Evolutionary conservation across 495 filamentous ascomycete genomes (phyloP).

Genomic region (Chaetomium tenue): DNA sequence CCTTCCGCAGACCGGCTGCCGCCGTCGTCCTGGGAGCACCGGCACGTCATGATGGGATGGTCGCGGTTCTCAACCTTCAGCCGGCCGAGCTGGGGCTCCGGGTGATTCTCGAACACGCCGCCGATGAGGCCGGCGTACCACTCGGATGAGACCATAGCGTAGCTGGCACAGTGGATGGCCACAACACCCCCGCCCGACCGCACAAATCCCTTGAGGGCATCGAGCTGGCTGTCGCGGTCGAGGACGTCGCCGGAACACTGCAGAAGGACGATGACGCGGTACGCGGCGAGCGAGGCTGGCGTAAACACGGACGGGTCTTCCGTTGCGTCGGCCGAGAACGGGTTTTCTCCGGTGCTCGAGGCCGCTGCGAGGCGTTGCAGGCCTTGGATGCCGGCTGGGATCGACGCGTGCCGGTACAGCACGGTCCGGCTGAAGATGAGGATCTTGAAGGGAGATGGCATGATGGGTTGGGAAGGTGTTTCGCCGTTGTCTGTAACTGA

Average conservation of each 20-base stretch:
- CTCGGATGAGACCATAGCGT: slow-evolving; percentile 28
- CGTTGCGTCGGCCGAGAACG: slow-evolving; percentile 31
- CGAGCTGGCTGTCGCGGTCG: slow-evolving; percentile 30
- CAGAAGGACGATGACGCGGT: slow-evolving; percentile 38
- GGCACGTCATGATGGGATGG: slow-evolving; percentile 31
- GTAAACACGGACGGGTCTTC: slow-evolving; percentile 39
- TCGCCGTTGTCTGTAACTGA: neutral
- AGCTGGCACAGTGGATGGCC: slow-evolving; percentile 42
- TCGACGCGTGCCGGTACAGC: slow-evolving; percentile 40
- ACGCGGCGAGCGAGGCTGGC: slow-evolving; percentile 28
- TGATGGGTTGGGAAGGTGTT: neutral
- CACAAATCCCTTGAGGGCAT: slow-evolving; percentile 34
- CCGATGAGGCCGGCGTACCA: slow-evolving; percentile 42
- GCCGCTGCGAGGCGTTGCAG: slow-evolving; percentile 29
- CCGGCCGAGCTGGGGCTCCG: slow-evolving; percentile 33
- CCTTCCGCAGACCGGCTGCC: neutral
- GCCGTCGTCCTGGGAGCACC: neutral
- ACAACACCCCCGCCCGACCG: slow-evolving; percentile 38
- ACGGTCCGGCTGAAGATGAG: slow-evolving; percentile 41
- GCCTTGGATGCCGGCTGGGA: slow-evolving; percentile 34
- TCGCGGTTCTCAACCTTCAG: slow-evolving; percentile 27
- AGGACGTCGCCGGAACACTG: slow-evolving; percentile 42
- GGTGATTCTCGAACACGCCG: slow-evolving; percentile 39
- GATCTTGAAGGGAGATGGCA: slow-evolving; percentile 16
- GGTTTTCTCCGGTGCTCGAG: slow-evolving; percentile 11